phyloP scores from a whole-genome alignment of 192 early-diverging fungal species.

The Podila epicladia region DNA sequence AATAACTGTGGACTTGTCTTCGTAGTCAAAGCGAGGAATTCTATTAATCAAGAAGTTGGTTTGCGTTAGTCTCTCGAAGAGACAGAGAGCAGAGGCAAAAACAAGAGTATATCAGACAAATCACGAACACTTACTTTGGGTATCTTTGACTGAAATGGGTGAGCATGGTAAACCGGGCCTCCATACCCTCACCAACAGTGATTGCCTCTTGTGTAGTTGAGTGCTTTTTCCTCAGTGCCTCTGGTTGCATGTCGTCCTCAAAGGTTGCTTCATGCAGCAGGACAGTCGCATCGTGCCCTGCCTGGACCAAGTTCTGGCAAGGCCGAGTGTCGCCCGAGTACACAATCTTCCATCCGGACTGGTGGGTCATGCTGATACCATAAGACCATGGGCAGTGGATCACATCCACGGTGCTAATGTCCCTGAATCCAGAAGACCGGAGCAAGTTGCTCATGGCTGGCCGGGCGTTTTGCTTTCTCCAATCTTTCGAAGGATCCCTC shows the following conservation, averaged over 20 bases:
- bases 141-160: slow-evolving; percentile 99
- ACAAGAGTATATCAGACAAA: no score
- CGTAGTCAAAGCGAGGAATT: slow-evolving; percentile 66
- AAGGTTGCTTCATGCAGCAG: slow-evolving; percentile 96
- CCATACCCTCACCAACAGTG: slow-evolving; percentile 85
- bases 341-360: slow-evolving; percentile 80
- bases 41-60: not conserved
- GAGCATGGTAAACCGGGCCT: slow-evolving; percentile 82
- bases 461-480: not conserved
- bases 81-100: no score
- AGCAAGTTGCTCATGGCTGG: slow-evolving; percentile 22
- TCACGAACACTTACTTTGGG: slow-evolving; percentile 59
- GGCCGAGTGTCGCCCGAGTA: slow-evolving; percentile 97
- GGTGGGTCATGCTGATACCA: slow-evolving; percentile 77
- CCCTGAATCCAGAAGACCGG: slow-evolving; percentile 58
- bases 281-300: slow-evolving; percentile 76
- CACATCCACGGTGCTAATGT: slow-evolving; percentile 75
- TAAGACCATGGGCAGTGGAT: slow-evolving; percentile 88
- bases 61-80: no score
- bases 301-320: slow-evolving; percentile 71
- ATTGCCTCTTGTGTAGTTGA: slow-evolving; percentile 90
- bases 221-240: slow-evolving; percentile 86
- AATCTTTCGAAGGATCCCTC: slow-evolving; percentile 20
- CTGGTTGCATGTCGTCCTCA: slow-evolving; percentile 71
- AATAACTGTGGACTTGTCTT: slow-evolving; percentile 53